A percentile compares a stretch with the other conserved stretches of the same genome.
Conservation (phyloP, 2,329 filamentous ascomycete genomes). For the Onygenales sp. region DNA sequence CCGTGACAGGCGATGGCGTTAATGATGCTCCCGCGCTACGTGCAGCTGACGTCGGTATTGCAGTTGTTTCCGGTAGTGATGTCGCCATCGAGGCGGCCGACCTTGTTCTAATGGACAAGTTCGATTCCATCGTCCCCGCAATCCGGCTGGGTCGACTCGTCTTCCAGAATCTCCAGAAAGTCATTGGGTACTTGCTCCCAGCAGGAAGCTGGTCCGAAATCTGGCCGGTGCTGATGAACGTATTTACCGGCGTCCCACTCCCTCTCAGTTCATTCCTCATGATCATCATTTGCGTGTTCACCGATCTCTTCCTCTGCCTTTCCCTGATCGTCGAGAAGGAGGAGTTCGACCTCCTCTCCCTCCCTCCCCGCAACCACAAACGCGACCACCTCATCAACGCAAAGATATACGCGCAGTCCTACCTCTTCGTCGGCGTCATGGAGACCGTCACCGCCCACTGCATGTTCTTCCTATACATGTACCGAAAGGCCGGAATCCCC, state of each 20-base stretch:
- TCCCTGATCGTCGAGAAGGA: slow-evolving; percentile 48
- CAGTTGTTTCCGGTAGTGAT: slow-evolving; percentile 29
- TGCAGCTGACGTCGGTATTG: slow-evolving; percentile 24
- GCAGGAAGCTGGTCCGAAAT: slow-evolving; percentile 49
- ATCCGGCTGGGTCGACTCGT: slow-evolving; percentile 24
- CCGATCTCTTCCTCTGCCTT: slow-evolving; percentile 43
- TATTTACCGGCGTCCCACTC: slow-evolving; percentile 46
- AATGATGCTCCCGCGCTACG: slow-evolving; percentile 27
- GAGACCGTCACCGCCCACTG: slow-evolving; percentile 41
- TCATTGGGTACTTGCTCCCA: slow-evolving; percentile 37
- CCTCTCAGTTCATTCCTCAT: slow-evolving; percentile 46
- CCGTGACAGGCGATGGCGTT: slow-evolving; percentile 30
- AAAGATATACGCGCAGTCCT: slow-evolving; percentile 44
- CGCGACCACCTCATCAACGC: slow-evolving; percentile 44
- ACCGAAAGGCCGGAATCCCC: slow-evolving; percentile 39
- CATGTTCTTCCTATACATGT: slow-evolving; percentile 49
- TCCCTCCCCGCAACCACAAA: slow-evolving; percentile 42
- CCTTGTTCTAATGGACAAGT: slow-evolving; percentile 26
- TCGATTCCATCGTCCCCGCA: slow-evolving; percentile 25
- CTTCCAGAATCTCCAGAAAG: slow-evolving; percentile 28
- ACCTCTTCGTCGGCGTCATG: slow-evolving; percentile 44
- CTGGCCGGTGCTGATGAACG: slow-evolving; percentile 48
- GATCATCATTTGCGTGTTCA: slow-evolving; percentile 51
- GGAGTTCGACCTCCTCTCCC: slow-evolving; percentile 43
- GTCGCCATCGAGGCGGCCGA: slow-evolving; percentile 33